These are phyloP conservation scores for Lactifluus echinatus DNA, from an alignment of 768 basidiomycete genomes.

Conservation along the genomic window DNA sequence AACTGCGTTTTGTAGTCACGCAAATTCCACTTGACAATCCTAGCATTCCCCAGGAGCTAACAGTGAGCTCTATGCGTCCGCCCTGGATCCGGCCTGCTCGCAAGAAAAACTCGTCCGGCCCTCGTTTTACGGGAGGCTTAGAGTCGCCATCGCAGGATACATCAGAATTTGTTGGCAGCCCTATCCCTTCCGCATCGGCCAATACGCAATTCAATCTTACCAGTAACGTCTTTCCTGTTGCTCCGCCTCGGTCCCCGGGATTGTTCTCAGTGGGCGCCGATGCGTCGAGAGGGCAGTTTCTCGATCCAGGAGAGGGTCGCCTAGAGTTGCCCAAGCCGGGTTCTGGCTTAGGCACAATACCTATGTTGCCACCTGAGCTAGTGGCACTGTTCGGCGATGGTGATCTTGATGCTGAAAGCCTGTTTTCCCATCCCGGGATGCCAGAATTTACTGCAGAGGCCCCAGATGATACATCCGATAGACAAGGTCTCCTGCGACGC, in stretches of 20 bases:
- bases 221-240: not conserved
- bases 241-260: not conserved
- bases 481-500: not conserved
- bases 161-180: constrained; percentile 3
- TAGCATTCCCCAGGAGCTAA: constrained; percentile 41
- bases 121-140: constrained; percentile 30
- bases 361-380: constrained; percentile 7
- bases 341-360: not conserved
- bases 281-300: not conserved
- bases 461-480: not conserved
- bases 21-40: constrained; percentile 77
- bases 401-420: not conserved
- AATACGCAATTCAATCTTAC: not conserved
- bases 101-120: constrained; percentile 53
- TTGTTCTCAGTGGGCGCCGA: not conserved
- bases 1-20: constrained; percentile 43
- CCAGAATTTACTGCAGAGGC: not conserved
- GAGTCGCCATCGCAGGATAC: constrained; percentile 14
- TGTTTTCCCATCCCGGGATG: not conserved
- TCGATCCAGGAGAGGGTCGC: not conserved
- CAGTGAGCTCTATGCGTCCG: constrained; percentile 45
- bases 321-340: not conserved
- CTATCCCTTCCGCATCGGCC: not conserved
- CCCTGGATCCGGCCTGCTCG: constrained; percentile 88
- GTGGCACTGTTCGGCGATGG: constrained; percentile 15